These are phyloP conservation scores for Penicillium lagena DNA, from an alignment of 495 filamentous ascomycete genomes.

Conservation along the genomic window DNA sequence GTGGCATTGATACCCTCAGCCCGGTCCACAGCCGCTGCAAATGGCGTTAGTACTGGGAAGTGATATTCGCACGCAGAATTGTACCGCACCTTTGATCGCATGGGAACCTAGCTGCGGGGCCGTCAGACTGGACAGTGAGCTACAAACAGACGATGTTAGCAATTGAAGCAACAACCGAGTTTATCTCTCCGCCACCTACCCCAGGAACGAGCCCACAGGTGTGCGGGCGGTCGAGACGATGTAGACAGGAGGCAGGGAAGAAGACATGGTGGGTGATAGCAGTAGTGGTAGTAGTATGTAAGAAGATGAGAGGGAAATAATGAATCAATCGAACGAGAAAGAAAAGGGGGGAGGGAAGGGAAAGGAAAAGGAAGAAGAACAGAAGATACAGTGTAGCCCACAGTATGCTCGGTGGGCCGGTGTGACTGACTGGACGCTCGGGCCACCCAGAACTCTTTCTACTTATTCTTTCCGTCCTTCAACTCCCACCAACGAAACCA, in stretches of 20 bases:
- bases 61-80: not conserved
- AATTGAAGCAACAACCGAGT: conserved; percentile 10
- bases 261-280: conserved; percentile 40
- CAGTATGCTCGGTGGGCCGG: conserved; percentile 9
- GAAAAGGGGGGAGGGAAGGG: conserved; percentile 3
- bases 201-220: conserved; percentile 86
- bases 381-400: conserved; percentile 24
- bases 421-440: conserved; percentile 6
- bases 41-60: conserved; percentile 7
- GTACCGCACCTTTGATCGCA: conserved; percentile 74
- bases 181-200: conserved; percentile 44
- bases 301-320: not conserved
- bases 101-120: conserved; percentile 84
- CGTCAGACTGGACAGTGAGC: conserved; percentile 77
- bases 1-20: conserved; percentile 77
- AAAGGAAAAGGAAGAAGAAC: conserved; percentile 7
- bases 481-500: conserved; percentile 11
- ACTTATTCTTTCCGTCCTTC: no score
- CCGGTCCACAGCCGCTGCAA: conserved; percentile 72
- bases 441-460: not conserved
- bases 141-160: conserved; percentile 23
- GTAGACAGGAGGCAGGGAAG: conserved; percentile 71
- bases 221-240: conserved; percentile 90
- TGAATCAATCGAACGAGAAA: not conserved
- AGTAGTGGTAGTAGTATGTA: not conserved